Conservation (phyloP, 163 green algal genomes). For the Scenedesmus sp. region DNA sequence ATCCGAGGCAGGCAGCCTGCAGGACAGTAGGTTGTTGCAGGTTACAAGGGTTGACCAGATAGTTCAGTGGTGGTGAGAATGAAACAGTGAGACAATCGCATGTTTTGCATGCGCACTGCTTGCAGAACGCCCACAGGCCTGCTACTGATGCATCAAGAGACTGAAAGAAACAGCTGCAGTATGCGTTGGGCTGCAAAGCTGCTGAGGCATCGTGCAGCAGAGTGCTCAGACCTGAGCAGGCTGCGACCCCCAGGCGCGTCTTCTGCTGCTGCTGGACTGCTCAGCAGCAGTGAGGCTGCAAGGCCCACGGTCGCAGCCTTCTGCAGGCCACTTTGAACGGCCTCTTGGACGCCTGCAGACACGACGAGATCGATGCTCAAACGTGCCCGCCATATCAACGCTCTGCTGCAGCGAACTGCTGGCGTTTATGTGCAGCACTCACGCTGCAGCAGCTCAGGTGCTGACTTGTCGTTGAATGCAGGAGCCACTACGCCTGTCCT, state of each 20-base stretch:
- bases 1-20: constrained; percentile 76
- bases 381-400: not conserved
- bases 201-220: not conserved
- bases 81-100: not conserved
- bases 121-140: not conserved
- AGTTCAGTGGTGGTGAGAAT: not conserved
- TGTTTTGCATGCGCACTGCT: not conserved
- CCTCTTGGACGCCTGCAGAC: constrained; percentile 13
- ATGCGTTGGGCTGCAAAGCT: not conserved
- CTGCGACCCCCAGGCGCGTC: not conserved
- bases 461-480: not conserved
- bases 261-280: constrained; percentile 16
- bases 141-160: not conserved
- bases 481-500: not conserved
- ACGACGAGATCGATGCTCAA: no score
- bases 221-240: not conserved
- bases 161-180: no score
- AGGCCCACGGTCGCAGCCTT: not conserved
- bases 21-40: not conserved
- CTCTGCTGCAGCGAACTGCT: not conserved
- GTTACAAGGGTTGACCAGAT: not conserved
- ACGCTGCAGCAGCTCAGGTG: not conserved
- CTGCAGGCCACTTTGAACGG: not conserved
- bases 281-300: constrained; percentile 6
- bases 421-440: not conserved